These are phyloP conservation scores for Tylopilus plumbeoviolaceoides DNA, from an alignment of 768 basidiomycete species.

Conservation along the genomic window DNA sequence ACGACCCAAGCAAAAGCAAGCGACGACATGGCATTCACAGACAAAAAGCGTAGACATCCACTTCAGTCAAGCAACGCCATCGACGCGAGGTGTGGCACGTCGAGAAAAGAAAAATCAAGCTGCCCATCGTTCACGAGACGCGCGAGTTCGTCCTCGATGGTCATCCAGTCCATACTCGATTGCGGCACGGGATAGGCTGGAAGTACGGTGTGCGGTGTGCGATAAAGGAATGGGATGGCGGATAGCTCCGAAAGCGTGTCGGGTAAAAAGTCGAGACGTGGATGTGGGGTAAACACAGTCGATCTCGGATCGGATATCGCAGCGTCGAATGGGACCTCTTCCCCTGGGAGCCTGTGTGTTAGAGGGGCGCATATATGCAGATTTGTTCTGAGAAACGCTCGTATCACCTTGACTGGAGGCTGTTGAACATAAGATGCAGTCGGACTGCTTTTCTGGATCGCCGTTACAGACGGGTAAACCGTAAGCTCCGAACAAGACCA, in stretches of 20 bases:
- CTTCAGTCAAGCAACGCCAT: constrained; percentile 14
- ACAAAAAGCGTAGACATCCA: neutral
- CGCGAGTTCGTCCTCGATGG: constrained; percentile 19
- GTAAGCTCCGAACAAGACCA: neutral
- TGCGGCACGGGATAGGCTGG: neutral
- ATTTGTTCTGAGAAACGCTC: neutral
- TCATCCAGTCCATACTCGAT: constrained; percentile 9
- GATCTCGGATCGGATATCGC: neutral
- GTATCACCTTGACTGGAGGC: constrained; percentile 20
- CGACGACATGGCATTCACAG: constrained; percentile 1
- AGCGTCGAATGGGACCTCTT: neutral
- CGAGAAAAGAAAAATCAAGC: constrained; percentile 28
- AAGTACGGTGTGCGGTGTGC: constrained; percentile 15
- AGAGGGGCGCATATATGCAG: constrained; percentile 21
- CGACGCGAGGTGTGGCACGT: constrained; percentile 11
- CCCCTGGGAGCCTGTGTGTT: constrained; percentile 10
- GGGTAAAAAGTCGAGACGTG: constrained; percentile 12
- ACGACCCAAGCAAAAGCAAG: no score
- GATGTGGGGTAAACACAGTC: neutral
- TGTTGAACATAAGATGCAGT: constrained; percentile 20
- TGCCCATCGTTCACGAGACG: constrained; percentile 18
- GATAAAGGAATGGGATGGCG: constrained; percentile 29
- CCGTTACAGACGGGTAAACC: constrained; percentile 17
- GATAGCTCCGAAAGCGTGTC: constrained; percentile 24
- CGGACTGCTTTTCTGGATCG: constrained; percentile 5